phyloP scores from a whole-genome alignment of 1,139 yeast genomes.

The Candida gigantensis region DNA sequence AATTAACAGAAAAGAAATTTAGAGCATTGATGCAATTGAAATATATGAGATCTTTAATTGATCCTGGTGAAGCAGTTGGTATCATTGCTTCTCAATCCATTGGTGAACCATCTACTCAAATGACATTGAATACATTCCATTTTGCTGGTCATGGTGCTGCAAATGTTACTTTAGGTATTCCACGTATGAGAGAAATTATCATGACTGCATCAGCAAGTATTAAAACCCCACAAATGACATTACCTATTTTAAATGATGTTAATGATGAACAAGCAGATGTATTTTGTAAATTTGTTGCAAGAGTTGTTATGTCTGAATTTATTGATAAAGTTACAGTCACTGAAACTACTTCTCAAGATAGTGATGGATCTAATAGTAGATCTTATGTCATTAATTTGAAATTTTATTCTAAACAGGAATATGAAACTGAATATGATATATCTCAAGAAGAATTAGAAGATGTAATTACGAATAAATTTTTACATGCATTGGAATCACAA shows the following conservation, averaged over 20 bases:
- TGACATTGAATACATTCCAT: conserved; percentile 99
- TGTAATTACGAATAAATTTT: conserved; percentile 65
- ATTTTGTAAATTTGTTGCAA: conserved; percentile 89
- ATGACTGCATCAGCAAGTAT: conserved; percentile 97
- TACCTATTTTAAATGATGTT: conserved; percentile 80
- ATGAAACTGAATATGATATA: conserved; percentile 85
- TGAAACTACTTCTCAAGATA: conserved; percentile 73
- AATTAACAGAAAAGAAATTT: conserved; percentile 81
- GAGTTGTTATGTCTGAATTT: conserved; percentile 83
- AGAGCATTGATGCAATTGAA: conserved; percentile 96
- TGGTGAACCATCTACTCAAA: conserved; percentile 99
- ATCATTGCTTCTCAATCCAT: conserved; percentile 97
- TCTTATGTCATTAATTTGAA: conserved; percentile 72
- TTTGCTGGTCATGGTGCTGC: conserved; percentile 99
- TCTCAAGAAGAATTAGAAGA: conserved; percentile 75
- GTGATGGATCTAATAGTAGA: conserved; percentile 58
- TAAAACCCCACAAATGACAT: conserved; percentile 97
- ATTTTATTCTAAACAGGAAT: conserved; percentile 77
- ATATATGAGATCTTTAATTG: conserved; percentile 91
- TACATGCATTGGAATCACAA: conserved; percentile 67
- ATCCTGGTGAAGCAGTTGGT: conserved; percentile 99
- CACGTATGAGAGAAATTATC: conserved; percentile 99
- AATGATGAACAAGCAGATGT: conserved; percentile 85
- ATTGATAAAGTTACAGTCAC: conserved; percentile 83
- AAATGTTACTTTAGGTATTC: conserved; percentile 98